Conservation (phyloP, 208 protist species). For the Leishmania arabica region DNA sequence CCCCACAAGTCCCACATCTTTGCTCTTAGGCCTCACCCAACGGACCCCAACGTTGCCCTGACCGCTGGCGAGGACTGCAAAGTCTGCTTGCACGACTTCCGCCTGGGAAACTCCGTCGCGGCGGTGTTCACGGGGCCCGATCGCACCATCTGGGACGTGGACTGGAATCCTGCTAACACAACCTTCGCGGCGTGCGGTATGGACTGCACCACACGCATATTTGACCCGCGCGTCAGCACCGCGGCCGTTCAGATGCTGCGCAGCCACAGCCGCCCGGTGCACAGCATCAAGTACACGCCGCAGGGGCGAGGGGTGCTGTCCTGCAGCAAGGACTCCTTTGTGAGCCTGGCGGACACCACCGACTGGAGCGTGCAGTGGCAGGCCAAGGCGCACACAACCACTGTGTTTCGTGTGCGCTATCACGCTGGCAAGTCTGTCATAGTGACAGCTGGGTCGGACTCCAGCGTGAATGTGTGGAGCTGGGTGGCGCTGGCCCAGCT, state of each 20-base stretch:
- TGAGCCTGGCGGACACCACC: slow-evolving; percentile 37
- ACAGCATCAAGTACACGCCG: slow-evolving; percentile 59
- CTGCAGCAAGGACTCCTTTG: slow-evolving; percentile 51
- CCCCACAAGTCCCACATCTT: slow-evolving; percentile 66
- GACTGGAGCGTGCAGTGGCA: slow-evolving; percentile 57
- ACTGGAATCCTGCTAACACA: slow-evolving; percentile 34
- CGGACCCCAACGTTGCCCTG: slow-evolving; percentile 42
- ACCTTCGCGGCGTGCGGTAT: slow-evolving; percentile 65
- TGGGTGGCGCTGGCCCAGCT: slow-evolving; percentile 40
- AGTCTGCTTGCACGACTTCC: slow-evolving; percentile 73
- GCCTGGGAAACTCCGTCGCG: slow-evolving; percentile 38
- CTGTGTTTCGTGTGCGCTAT: slow-evolving; percentile 63
- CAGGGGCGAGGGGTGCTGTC: slow-evolving; percentile 49
- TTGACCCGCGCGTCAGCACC: slow-evolving; percentile 51
- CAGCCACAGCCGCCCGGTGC: slow-evolving; percentile 56
- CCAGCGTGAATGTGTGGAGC: slow-evolving; percentile 63
- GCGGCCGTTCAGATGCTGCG: slow-evolving; percentile 28
- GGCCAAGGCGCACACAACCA: slow-evolving; percentile 50
- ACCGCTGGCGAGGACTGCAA: slow-evolving; percentile 55
- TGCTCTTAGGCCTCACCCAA: slow-evolving; percentile 39
- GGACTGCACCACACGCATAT: slow-evolving; percentile 63
- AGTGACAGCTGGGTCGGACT: slow-evolving; percentile 48
- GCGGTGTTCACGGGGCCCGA: slow-evolving; percentile 51
- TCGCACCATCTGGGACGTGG: slow-evolving; percentile 64
- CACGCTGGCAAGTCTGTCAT: slow-evolving; percentile 37